Evolutionary conservation across 1,284 basidiomycete genomes (phyloP).

Genomic region (Fomitiporia mediterranea): DNA sequence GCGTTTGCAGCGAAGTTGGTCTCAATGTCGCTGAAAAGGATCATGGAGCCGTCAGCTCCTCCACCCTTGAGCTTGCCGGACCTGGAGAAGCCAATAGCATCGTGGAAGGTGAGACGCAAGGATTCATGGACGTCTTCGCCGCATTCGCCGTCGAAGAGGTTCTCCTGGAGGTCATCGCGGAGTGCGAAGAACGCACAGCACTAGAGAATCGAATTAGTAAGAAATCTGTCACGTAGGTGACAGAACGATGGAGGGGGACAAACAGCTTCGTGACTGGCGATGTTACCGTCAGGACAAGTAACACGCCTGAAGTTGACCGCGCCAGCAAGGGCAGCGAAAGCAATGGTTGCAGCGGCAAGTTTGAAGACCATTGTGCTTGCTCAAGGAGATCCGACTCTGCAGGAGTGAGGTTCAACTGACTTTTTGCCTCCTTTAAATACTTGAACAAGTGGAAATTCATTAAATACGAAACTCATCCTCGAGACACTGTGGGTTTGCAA

Average conservation of each 20-base stretch:
- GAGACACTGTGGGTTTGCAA: not conserved
- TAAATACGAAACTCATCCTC: not conserved
- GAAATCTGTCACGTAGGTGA: not conserved
- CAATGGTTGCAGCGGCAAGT: conserved; percentile 9
- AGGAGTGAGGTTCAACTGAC: conserved; percentile 4
- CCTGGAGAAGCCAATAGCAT: conserved; percentile 26
- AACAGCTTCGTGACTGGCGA: conserved; percentile 19
- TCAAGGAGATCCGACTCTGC: conserved; percentile 1
- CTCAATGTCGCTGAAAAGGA: conserved; percentile 20
- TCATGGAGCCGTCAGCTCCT: conserved; percentile 23
- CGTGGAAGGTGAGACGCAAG: conserved; percentile 27
- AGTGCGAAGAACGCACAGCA: conserved; percentile 25
- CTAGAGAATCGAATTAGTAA: conserved; percentile 8
- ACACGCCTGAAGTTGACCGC: conserved; percentile 21
- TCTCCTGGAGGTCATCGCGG: conserved; percentile 23
- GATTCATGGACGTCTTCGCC: conserved; percentile 24
- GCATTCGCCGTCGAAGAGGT: conserved; percentile 22
- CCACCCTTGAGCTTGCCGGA: conserved; percentile 11
- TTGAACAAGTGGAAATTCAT: not conserved
- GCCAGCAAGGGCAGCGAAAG: conserved; percentile 12
- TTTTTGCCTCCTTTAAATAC: not conserved
- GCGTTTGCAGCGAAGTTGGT: conserved; percentile 24
- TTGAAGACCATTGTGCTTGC: conserved; percentile 16
- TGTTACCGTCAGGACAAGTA: conserved; percentile 22
- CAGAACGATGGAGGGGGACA: not conserved